These are phyloP conservation scores for Coemansia sp. DNA, from an alignment of 192 early-diverging fungal genomes.

Conservation along the genomic window DNA sequence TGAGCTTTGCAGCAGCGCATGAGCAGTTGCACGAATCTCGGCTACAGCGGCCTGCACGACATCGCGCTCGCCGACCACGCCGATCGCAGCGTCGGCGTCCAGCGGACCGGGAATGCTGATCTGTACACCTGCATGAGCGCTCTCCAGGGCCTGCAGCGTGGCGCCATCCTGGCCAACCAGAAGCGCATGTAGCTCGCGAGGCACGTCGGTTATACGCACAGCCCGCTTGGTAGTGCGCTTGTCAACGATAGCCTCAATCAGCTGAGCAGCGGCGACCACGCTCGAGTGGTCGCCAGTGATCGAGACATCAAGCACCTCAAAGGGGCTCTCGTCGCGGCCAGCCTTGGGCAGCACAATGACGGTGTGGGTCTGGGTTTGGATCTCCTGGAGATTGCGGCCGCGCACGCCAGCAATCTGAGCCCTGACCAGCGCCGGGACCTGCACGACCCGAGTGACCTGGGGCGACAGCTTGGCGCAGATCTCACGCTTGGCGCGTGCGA, in stretches of 20 bases:
- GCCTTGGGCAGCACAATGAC: constrained; percentile 66
- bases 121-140: constrained; percentile 63
- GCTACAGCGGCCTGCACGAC: constrained; percentile 67
- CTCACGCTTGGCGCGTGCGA: constrained; percentile 77
- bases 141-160: constrained; percentile 58
- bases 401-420: constrained; percentile 81
- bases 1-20: constrained; percentile 65
- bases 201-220: constrained; percentile 66
- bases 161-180: constrained; percentile 74
- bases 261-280: constrained; percentile 78
- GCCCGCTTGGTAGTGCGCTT: constrained; percentile 73
- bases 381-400: constrained; percentile 73
- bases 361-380: constrained; percentile 74
- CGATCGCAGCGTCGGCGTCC: constrained; percentile 55
- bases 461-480: constrained; percentile 69
- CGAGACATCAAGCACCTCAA: constrained; percentile 58
- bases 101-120: constrained; percentile 76
- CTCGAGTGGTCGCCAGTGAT: constrained; percentile 85
- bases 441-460: constrained; percentile 61
- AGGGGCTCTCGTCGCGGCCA: constrained; percentile 58
- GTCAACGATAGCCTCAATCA: constrained; percentile 77
- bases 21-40: constrained; percentile 59
- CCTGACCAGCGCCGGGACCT: constrained; percentile 78
- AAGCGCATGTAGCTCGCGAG: constrained; percentile 77
- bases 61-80: constrained; percentile 77